Conservation (phyloP, 805 yeast species). For the Starmerella bombicola region DNA sequence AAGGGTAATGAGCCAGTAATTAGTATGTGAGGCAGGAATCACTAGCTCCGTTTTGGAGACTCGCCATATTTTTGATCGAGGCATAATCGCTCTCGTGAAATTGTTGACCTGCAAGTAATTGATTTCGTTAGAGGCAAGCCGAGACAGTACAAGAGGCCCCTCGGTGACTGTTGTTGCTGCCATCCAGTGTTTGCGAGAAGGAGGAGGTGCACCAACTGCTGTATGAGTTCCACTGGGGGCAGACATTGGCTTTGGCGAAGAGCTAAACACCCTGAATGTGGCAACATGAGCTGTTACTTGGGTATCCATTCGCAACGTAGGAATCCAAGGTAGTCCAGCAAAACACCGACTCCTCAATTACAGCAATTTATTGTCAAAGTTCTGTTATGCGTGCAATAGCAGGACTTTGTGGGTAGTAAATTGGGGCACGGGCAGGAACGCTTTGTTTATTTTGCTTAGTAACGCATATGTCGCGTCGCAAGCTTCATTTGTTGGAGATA, state of each 20-base stretch:
- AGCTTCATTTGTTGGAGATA: no score
- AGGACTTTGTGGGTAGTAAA: no score
- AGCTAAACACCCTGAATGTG: constrained; percentile 16
- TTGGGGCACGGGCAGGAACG: no score
- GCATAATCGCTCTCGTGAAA: constrained; percentile 22
- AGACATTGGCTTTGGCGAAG: background rate
- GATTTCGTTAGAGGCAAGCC: constrained; percentile 21
- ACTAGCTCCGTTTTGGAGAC: constrained; percentile 15
- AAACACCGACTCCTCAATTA: no score
- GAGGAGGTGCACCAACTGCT: constrained; percentile 5
- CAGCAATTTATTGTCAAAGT: no score
- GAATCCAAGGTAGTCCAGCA: no score
- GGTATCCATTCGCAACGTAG: constrained; percentile 17
- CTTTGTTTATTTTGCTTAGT: no score
- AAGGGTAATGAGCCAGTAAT: constrained; percentile 21
- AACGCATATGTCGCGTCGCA: no score
- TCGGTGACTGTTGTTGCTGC: constrained; percentile 19
- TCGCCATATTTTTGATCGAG: constrained; percentile 23
- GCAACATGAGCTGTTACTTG: constrained; percentile 16
- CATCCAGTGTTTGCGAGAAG: constrained; percentile 14
- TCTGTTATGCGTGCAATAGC: no score
- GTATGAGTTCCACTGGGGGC: background rate
- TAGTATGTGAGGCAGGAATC: constrained; percentile 20
- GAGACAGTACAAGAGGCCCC: constrained; percentile 19
- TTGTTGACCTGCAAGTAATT: constrained; percentile 22